phyloP scores from a whole-genome alignment of 495 filamentous ascomycete genomes.

The Daldinia loculata region DNA sequence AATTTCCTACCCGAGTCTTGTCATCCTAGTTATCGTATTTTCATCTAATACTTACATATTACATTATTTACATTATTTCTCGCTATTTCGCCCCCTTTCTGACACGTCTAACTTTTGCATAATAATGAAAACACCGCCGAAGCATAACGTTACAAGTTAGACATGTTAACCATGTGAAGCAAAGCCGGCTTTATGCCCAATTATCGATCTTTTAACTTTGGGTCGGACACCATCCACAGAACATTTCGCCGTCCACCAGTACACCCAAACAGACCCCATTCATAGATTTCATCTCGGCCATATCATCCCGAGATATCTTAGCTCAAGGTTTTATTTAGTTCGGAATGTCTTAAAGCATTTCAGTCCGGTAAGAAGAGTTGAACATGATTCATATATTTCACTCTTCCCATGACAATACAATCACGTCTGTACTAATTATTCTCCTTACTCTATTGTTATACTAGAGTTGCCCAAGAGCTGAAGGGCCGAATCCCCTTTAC shows the following conservation, averaged over 20 bases:
- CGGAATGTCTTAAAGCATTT: neutral
- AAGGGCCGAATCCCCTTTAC: neutral
- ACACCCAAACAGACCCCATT: neutral
- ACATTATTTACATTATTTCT: conserved; percentile 1
- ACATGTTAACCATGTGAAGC: neutral
- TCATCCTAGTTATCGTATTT: conserved; percentile 13
- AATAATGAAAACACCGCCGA: conserved; percentile 22
- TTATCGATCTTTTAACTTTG: conserved; percentile 4
- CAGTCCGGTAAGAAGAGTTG: neutral
- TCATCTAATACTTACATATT: neutral
- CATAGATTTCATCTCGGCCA: conserved; percentile 12
- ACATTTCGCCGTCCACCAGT: neutral
- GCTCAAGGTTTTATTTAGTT: conserved; percentile 1
- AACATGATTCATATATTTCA: neutral
- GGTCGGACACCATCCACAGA: conserved; percentile 10
- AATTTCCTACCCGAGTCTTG: conserved; percentile 21
- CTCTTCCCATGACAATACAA: neutral
- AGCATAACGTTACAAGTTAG: conserved; percentile 9
- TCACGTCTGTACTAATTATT: neutral
- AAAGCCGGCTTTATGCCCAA: neutral
- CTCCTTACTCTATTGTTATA: neutral
- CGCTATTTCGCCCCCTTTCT: conserved; percentile 1
- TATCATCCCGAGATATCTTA: conserved; percentile 19
- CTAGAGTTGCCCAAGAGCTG: neutral
- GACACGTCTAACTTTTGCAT: conserved; percentile 8